phyloP scores from a whole-genome alignment of 83 land plant species.

The Thuja plicata region DNA sequence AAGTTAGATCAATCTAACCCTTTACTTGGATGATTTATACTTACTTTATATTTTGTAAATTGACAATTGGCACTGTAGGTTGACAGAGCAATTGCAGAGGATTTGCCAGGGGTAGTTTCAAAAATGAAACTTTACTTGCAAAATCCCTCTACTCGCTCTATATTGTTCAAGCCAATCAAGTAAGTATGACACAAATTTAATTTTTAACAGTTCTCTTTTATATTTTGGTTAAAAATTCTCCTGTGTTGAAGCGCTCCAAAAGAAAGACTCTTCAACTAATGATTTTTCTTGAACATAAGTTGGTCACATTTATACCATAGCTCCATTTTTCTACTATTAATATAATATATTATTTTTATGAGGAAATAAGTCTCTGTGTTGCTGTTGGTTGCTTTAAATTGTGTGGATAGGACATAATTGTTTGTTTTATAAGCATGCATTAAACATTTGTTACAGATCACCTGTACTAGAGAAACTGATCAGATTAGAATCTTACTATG shows the following conservation, averaged over 20 bases:
- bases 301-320: too few relatives aligned
- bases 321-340: too few relatives aligned
- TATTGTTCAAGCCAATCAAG: conserved; percentile 97
- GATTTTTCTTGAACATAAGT: too few relatives aligned
- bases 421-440: not conserved
- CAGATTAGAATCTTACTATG: not conserved
- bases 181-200: conserved; percentile 18
- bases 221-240: not conserved
- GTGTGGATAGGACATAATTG: not conserved
- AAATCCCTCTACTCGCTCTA: conserved; percentile 83
- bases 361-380: not conserved
- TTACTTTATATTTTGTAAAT: conserved; percentile 35
- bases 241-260: too few relatives aligned
- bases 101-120: conserved; percentile 69
- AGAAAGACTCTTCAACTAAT: too few relatives aligned
- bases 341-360: too few relatives aligned
- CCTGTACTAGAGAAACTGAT: not conserved
- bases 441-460: not conserved
- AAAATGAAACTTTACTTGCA: conserved; percentile 90
- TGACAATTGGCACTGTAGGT: conserved; percentile 63
- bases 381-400: not conserved
- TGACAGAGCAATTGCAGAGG: conserved; percentile 56
- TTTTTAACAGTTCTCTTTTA: not conserved
- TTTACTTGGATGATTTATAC: not conserved
- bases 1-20: not conserved